Evolutionary conservation across 257 asterid species (phyloP).

Genomic region (Solanum sejunctum): DNA sequence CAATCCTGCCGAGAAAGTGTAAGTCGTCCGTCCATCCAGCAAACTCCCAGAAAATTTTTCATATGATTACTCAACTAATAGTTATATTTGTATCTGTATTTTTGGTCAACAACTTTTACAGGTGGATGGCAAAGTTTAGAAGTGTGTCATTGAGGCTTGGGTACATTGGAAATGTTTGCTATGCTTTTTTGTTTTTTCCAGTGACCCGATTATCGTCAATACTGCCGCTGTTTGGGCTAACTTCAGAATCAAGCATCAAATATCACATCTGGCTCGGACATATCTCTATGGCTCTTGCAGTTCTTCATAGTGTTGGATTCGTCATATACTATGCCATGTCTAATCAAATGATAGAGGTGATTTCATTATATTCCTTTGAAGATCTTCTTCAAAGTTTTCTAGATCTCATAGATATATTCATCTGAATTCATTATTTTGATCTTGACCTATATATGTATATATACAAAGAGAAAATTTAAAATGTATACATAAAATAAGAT

Average conservation of each 20-base stretch:
- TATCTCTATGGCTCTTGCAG: conserved; percentile 26
- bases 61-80: background rate
- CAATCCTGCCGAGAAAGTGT: conserved; percentile 31
- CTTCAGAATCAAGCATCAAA: conserved; percentile 63
- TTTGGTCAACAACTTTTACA: background rate
- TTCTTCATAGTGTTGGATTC: conserved; percentile 41
- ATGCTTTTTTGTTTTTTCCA: conserved; percentile 54
- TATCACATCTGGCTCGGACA: conserved; percentile 80
- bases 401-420: background rate
- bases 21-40: background rate
- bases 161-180: conserved; percentile 39
- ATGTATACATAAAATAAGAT: background rate
- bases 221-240: conserved; percentile 57
- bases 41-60: too few relatives aligned
- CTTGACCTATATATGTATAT: background rate
- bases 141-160: conserved; percentile 40
- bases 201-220: conserved; percentile 58
- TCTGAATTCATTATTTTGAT: background rate
- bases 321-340: conserved; percentile 39
- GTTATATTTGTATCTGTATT: accelerated
- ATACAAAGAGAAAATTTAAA: background rate
- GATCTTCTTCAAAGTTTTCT: too few relatives aligned
- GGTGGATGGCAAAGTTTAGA: conserved; percentile 46
- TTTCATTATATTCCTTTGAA: background rate
- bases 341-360: conserved; percentile 29